These are phyloP conservation scores for Vachellia pachyceras DNA, from an alignment of 306 rosid genomes.

Conservation along the genomic window DNA sequence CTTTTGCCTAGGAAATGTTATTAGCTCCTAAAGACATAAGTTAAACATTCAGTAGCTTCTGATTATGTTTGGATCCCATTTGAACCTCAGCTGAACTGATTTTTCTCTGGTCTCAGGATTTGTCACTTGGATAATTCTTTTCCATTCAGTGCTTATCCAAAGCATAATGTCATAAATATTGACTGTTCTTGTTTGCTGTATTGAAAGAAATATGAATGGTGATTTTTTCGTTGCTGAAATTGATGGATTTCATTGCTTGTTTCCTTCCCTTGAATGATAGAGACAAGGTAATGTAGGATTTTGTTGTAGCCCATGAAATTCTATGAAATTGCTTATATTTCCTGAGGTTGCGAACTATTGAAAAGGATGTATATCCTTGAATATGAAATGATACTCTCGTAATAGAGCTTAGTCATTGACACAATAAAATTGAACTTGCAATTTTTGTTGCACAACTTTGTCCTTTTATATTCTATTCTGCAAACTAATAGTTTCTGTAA, in stretches of 20 bases:
- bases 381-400: too few species aligned
- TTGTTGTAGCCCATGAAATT: neutral
- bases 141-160: neutral
- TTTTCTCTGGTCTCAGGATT: slow-evolving; percentile 16
- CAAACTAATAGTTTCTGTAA: neutral
- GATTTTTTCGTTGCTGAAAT: neutral
- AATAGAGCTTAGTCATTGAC: too few species aligned
- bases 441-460: neutral
- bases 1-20: neutral
- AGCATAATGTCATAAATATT: neutral
- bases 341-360: slow-evolving; percentile 27
- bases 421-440: slow-evolving; percentile 1
- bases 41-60: slow-evolving; percentile 21
- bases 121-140: slow-evolving; percentile 1
- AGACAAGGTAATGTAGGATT: too few species aligned
- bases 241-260: neutral
- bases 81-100: slow-evolving; percentile 8
- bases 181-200: neutral
- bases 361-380: neutral
- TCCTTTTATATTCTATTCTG: neutral
- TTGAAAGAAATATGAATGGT: neutral
- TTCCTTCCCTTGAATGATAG: slow-evolving; percentile 1
- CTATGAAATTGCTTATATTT: slow-evolving; percentile 5
- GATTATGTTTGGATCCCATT: slow-evolving; percentile 27
- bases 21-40: too few species aligned